A percentile compares a stretch with the other conserved stretches of the same genome.
Evolutionary conservation across 2,329 filamentous ascomycete species (phyloP).

Genomic region (Ophiostoma ips): DNA sequence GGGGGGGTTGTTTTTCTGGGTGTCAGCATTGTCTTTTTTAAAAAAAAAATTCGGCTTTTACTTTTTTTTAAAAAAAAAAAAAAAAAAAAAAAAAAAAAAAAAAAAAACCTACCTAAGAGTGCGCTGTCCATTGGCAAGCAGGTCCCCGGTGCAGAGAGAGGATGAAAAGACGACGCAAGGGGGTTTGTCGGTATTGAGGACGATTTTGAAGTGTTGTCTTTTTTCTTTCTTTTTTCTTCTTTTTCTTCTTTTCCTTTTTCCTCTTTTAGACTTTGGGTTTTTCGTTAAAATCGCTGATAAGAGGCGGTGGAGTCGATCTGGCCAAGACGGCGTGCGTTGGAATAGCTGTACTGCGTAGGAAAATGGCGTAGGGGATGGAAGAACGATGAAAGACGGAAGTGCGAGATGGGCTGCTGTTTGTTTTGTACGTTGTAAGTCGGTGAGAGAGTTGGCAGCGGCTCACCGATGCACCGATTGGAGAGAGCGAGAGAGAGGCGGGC

Average conservation of each 20-base stretch:
- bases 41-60: too few species aligned
- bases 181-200: not conserved
- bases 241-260: not conserved
- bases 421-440: not conserved
- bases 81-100: too few species aligned
- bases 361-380: not conserved
- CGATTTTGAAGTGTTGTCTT: too few species aligned
- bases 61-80: too few species aligned
- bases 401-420: not conserved
- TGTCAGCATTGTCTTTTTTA: too few species aligned
- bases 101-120: constrained; percentile 1
- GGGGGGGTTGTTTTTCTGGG: too few species aligned
- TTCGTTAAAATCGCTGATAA: not conserved
- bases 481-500: too few species aligned
- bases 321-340: too few species aligned
- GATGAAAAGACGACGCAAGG: not conserved
- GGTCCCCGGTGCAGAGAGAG: not conserved
- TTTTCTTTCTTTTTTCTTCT: not conserved
- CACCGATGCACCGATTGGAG: not conserved
- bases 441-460: not conserved
- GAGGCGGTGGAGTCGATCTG: constrained; percentile 1
- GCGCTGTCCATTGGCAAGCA: constrained; percentile 7
- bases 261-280: not conserved
- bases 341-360: not conserved
- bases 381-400: too few species aligned